Conservation (phyloP, 106 monocot genomes). For the Chionographis japonica region DNA sequence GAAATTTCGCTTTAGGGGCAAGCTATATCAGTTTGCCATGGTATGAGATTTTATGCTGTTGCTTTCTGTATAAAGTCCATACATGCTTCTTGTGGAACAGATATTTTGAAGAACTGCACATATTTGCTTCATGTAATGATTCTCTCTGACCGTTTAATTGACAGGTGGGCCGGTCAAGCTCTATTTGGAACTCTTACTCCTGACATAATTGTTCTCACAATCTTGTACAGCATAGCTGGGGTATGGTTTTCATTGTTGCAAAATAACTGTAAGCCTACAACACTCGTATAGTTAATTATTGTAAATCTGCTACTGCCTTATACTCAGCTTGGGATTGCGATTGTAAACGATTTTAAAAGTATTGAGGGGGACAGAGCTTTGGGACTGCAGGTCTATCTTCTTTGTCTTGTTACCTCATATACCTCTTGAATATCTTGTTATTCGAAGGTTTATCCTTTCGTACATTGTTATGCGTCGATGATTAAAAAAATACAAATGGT, state of each 20-base stretch:
- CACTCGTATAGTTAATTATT: not conserved
- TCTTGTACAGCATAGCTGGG: slow-evolving; percentile 95
- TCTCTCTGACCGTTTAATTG: not conserved
- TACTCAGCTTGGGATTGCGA: slow-evolving; percentile 84
- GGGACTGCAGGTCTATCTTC: slow-evolving; percentile 64
- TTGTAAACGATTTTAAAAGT: slow-evolving; percentile 97
- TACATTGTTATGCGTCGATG: not conserved
- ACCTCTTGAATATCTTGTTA: too few relatives aligned
- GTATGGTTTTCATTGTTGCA: slow-evolving; percentile 27
- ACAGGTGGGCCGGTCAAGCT: slow-evolving; percentile 98
- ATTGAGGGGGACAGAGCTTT: slow-evolving; percentile 87
- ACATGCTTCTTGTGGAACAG: not conserved
- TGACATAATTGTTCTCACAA: slow-evolving; percentile 82
- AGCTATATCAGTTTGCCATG: slow-evolving; percentile 96
- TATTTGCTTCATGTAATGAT: not conserved
- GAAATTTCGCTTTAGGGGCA: slow-evolving; percentile 75
- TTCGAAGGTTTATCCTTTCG: too few relatives aligned
- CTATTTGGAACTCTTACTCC: slow-evolving; percentile 92
- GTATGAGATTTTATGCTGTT: slow-evolving; percentile 26
- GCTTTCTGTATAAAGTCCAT: not conserved
- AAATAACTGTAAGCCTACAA: not conserved
- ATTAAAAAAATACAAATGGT: not conserved
- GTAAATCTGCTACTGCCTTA: too few relatives aligned
- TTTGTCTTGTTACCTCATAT: not conserved
- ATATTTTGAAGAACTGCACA: not conserved